phyloP scores from a whole-genome alignment of 1,284 basidiomycete genomes.

The Ustilago sp. region DNA sequence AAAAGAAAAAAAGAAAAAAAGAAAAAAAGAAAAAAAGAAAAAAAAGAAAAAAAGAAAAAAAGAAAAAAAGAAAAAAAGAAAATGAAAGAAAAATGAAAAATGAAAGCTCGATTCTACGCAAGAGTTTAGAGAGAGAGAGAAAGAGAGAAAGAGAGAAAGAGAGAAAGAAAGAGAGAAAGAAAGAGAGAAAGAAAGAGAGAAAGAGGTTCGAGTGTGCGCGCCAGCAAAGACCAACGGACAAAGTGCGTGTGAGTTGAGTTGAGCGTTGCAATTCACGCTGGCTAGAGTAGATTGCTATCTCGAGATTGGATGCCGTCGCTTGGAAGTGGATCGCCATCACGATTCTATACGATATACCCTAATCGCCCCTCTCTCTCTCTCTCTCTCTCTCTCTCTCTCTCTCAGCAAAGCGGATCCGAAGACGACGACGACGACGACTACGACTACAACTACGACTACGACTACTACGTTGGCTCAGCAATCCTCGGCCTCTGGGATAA shows the following conservation, averaged over 20 bases:
- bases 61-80: too few relatives aligned
- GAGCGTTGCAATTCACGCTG: neutral
- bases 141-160: neutral
- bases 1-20: too few relatives aligned
- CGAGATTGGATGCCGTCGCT: neutral
- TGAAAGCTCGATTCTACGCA: slow-evolving; percentile 4
- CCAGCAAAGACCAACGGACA: neutral
- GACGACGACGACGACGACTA: too few relatives aligned
- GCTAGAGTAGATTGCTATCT: neutral
- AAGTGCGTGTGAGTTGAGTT: neutral
- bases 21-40: too few relatives aligned
- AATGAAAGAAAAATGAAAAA: neutral
- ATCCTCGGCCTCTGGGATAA: too few relatives aligned
- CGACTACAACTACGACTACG: too few relatives aligned
- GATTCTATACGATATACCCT: neutral
- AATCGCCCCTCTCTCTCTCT: neutral
- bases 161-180: neutral
- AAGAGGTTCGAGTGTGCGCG: neutral
- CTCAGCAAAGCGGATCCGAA: too few relatives aligned
- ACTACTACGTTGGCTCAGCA: neutral
- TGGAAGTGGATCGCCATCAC: neutral
- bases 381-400: too few relatives aligned
- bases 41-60: neutral
- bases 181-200: neutral
- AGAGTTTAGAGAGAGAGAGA: neutral